Base-by-base conservation (phyloP, 352 stramenopile species). In the Phytophthora pisi region DNA sequence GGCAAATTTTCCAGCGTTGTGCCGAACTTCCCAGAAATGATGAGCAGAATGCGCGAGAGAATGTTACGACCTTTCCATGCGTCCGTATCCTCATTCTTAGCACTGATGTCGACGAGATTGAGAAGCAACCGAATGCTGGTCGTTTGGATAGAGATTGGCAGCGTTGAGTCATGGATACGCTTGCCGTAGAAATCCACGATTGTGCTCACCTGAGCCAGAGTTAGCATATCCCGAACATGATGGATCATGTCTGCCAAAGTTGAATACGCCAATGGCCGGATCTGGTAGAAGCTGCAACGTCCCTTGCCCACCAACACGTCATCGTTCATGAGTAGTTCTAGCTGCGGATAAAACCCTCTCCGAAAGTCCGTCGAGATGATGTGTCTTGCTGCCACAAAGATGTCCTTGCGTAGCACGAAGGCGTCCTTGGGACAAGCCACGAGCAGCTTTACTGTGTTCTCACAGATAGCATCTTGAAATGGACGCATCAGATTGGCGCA, bases 231-330 rank as follows among this genome's bases (percentile, higher is more conserved):
- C 30, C 96, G 89, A 42, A 99, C 95, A 59, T 99, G 92, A 61
- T 99, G 94, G n/a, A 99, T 92, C 74, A 99, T 97, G 78, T 99
- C 97, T 2, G 96, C 97, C 7, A 99, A 80, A 28, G 96, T 99
- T 20, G 95, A 98, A 74, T 99, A 99, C 36, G 93, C 97, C 26
- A 99, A 82, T 1, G 97, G 95, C 13, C 95, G 86, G 52, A 99
- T 95, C 68, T 96, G 86, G 65, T 96, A 92, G 59, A 90, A 93
- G 47, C 81, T 93, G 54, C 76, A 89, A 50, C 83, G 85, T 16
- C 81, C 84, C 65, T 87, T 91, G 18, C 97, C 97, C 15, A 98
- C 87, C 23, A 99, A 76, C 4, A 99, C 86, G 15, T 97, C 85
- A 77, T 99, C 97, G 58, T 99, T 93, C 72, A 99, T 92, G 26